Percentiles rank a stretch among this genome's conserved stretches.
Evolutionary conservation across 371 early-diverging fungal genomes (phyloP).

Genomic region (Nematocida sp.): DNA sequence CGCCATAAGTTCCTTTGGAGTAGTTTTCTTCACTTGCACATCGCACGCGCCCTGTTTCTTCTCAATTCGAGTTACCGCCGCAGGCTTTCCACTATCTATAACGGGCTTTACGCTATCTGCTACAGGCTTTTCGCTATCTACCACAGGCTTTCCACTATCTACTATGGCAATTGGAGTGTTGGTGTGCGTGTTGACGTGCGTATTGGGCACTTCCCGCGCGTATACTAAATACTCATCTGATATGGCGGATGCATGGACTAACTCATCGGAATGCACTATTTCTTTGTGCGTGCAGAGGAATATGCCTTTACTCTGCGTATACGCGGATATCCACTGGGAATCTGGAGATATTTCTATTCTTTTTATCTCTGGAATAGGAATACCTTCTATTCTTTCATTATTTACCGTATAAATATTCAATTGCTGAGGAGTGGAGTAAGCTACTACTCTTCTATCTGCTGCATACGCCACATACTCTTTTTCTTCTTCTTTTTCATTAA

Average conservation of each 20-base stretch:
- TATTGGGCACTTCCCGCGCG: constrained; percentile 9
- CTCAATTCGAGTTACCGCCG: constrained; percentile 6
- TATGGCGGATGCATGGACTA: constrained; percentile 42
- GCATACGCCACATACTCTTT: too few species aligned
- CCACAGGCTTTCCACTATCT: neutral
- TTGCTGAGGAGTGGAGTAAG: too few species aligned
- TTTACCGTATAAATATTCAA: too few species aligned
- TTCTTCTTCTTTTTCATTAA: neutral
- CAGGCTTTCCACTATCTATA: too few species aligned
- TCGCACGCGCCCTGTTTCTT: constrained; percentile 32
- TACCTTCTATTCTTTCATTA: constrained; percentile 5
- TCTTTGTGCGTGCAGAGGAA: constrained; percentile 20
- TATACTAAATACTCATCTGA: constrained; percentile 48
- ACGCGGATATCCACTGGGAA: constrained; percentile 32
- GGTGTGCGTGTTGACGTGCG: neutral
- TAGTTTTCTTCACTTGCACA: constrained; percentile 1
- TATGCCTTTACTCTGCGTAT: constrained; percentile 29
- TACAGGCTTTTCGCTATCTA: too few species aligned
- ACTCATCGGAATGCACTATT: neutral
- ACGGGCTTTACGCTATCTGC: too few species aligned
- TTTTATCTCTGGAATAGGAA: constrained; percentile 39
- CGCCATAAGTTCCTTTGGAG: constrained; percentile 19
- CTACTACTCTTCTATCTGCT: too few species aligned
- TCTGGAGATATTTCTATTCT: constrained; percentile 57
- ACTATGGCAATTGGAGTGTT: too few species aligned